Evolutionary conservation across 345 rosid species (phyloP).

Genomic region (Aquilaria yunnanensis): DNA sequence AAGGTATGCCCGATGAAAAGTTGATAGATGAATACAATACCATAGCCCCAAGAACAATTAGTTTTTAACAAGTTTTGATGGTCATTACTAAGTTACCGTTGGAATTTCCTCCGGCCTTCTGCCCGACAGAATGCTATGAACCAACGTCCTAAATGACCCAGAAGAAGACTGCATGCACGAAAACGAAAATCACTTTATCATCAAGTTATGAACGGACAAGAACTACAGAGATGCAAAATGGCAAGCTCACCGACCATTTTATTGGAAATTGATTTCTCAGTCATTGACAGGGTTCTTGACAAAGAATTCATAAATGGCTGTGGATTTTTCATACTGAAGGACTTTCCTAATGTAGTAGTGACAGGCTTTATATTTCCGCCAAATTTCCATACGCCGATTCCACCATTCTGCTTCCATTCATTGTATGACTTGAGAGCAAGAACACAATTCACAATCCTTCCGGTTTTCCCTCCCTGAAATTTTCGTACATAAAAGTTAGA

Average conservation of each 20-base stretch:
- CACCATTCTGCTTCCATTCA: slow-evolving; percentile 80
- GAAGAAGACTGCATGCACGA: slow-evolving; percentile 29
- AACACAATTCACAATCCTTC: slow-evolving; percentile 70
- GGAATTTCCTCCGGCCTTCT: no score
- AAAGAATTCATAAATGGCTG: slow-evolving; percentile 71
- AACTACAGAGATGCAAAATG: slow-evolving; percentile 8
- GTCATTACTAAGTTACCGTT: no score
- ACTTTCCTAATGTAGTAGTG: slow-evolving; percentile 28
- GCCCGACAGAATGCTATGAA: no score
- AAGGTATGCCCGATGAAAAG: no score
- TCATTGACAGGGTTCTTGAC: slow-evolving; percentile 48
- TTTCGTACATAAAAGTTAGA: background rate
- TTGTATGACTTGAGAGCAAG: slow-evolving; percentile 73
- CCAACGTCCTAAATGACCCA: no score
- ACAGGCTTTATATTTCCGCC: slow-evolving; percentile 64
- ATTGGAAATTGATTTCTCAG: slow-evolving; percentile 37
- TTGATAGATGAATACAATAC: no score
- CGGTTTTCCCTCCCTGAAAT: slow-evolving; percentile 74
- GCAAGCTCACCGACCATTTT: slow-evolving; percentile 56
- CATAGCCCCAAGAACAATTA: no score
- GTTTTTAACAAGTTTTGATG: no score
- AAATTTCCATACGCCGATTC: slow-evolving; percentile 75
- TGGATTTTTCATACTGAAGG: slow-evolving; percentile 60
- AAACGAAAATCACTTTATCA: slow-evolving; percentile 8
- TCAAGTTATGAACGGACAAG: slow-evolving; percentile 8